Evolutionary conservation across 2,329 filamentous ascomycete species (phyloP), one percentile per base, ranked within the genome.

Genomic region (Lomentospora prolificans): DNA sequence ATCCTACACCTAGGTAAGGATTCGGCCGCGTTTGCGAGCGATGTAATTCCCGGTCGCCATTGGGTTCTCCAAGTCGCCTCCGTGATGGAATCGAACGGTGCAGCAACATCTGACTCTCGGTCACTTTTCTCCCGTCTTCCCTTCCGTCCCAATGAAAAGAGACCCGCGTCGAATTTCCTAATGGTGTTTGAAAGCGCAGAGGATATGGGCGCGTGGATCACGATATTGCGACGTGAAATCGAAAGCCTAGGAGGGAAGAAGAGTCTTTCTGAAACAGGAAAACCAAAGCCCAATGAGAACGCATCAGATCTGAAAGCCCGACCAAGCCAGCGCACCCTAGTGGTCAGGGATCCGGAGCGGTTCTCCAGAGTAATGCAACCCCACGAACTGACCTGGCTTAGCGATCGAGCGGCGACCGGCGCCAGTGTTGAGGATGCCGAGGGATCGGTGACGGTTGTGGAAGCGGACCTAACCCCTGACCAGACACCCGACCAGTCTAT

Each of bases 61-160:
- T 91, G 87, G 82, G 89, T 92, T 4, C 68, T 92, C 12, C 87
- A 90, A 61, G 81, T 92, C 22, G 85, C 83, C 2, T 85, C 88
- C 33, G 72, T 76, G 7, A 81, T 83, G 57, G 82, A 84, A 52
- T 69, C 78, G 2, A 79, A 86, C 31, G 80, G 80, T 27, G 71
- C 67, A 1, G 64, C 76, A 12, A 63, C 73, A 3, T 62, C 73
- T 2, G 78, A 81, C 36, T 72, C 79, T 3, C 79, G 80, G 52
- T 87, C 85, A 1, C 68, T 90, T 3, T 75, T 89, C 30, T 81
- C 85, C 1, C 80, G 84, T 55, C 71, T 89, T 52, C 77, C 82
- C 2, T 78, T 87, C 41, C 78, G 81, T 41, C 75, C 72, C 39
- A 66, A 72, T 8, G 80, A 84, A 55, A 80, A 78, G 63, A 77